A percentile compares a stretch with the other conserved stretches of the same genome.
Conservation (phyloP, 2,329 filamentous ascomycete species). For the Pseudocercospora macadamiae region DNA sequence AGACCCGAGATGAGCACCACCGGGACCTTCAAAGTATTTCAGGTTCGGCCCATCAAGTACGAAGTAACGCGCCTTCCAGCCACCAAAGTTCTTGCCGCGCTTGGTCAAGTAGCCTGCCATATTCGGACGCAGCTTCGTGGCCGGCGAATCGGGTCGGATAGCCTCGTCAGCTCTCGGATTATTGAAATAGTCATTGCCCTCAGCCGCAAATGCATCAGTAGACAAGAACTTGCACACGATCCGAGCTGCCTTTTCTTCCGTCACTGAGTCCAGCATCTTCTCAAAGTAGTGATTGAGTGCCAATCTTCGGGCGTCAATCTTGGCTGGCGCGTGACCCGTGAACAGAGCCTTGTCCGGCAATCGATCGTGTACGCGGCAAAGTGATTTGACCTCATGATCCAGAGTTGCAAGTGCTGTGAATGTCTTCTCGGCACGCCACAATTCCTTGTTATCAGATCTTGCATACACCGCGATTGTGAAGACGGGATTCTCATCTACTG, state of each 20-base stretch:
- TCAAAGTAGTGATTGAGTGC: constrained; percentile 87
- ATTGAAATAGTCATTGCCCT: constrained; percentile 52
- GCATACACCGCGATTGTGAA: constrained; percentile 88
- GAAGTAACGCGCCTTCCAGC: constrained; percentile 88
- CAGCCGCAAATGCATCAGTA: constrained; percentile 60
- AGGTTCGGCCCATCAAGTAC: constrained; percentile 71
- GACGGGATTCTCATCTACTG: constrained; percentile 87
- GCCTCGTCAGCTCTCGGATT: constrained; percentile 31
- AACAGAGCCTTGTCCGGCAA: constrained; percentile 87
- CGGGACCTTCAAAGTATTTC: constrained; percentile 89
- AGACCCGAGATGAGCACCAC: constrained; percentile 85
- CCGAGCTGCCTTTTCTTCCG: constrained; percentile 75
- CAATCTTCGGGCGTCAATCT: constrained; percentile 80
- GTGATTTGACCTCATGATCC: constrained; percentile 77
- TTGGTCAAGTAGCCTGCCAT: constrained; percentile 95
- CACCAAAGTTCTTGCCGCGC: constrained; percentile 96
- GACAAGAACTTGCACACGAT: constrained; percentile 87
- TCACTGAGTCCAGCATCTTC: constrained; percentile 76
- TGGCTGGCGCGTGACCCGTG: constrained; percentile 88
- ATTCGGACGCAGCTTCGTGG: constrained; percentile 67
- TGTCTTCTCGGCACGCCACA: constrained; percentile 96
- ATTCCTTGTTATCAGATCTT: constrained; percentile 72
- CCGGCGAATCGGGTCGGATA: constrained; percentile 43
- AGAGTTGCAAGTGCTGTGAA: constrained; percentile 77
- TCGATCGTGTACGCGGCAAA: constrained; percentile 70